A percentile compares a stretch with the other conserved stretches of the same genome.
phyloP scores from a whole-genome alignment of 148 eudicot species.

The Rheum nobile region DNA sequence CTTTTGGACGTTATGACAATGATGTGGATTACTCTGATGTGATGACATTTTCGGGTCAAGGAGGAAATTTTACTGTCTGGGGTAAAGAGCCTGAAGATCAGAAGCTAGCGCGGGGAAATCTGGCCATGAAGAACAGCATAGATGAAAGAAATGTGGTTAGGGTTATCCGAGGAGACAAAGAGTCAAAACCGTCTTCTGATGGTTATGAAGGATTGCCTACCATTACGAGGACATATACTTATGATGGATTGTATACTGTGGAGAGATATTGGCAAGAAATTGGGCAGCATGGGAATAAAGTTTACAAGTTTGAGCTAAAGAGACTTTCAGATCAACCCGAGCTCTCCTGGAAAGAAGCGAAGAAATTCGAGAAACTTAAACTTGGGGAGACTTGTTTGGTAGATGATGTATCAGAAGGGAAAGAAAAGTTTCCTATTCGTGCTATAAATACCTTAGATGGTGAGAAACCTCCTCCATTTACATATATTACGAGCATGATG shows the following conservation, averaged over 20 bases:
- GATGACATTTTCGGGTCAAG: conserved; percentile 62
- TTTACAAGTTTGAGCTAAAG: conserved; percentile 54
- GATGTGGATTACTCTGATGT: conserved; percentile 47
- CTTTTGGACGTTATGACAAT: conserved; percentile 64
- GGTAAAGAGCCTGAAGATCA: conserved; percentile 54
- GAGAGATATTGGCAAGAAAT: conserved; percentile 26
- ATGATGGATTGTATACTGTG: conserved; percentile 67
- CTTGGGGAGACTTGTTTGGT: conserved; percentile 38
- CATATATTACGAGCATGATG: conserved; percentile 42
- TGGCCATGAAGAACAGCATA: conserved; percentile 60
- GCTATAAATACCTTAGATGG: conserved; percentile 55
- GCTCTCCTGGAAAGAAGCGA: conserved; percentile 61
- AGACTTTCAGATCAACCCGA: conserved; percentile 58
- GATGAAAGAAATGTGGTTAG: conserved; percentile 39
- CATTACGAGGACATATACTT: conserved; percentile 43
- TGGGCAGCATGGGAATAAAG: conserved; percentile 49
- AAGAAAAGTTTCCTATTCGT: conserved; percentile 37
- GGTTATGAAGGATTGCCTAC: conserved; percentile 30
- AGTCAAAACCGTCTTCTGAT: conserved; percentile 29
- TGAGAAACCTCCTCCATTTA: conserved; percentile 56
- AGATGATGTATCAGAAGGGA: conserved; percentile 46
- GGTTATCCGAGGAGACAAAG: conserved; percentile 68
- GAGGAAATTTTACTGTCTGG: conserved; percentile 40
- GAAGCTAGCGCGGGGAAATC: conserved; percentile 72
- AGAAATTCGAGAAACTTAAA: conserved; percentile 37